Evolutionary conservation across 192 early-diverging fungal genomes (phyloP).

Genomic region (Rhizophagus prolifer): DNA sequence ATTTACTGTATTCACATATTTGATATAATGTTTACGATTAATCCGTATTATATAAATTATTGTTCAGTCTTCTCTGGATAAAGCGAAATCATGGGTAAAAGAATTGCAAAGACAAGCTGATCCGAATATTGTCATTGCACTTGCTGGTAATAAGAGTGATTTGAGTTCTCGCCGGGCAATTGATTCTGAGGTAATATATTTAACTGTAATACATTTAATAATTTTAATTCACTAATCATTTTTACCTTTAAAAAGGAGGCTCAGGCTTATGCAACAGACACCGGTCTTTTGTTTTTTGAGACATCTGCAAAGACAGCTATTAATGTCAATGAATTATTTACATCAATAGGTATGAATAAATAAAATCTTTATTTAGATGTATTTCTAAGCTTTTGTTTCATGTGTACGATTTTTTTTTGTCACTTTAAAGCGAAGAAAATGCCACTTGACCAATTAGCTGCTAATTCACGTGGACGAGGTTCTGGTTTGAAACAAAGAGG

Average conservation of each 20-base stretch:
- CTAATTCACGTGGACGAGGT: conserved; percentile 52
- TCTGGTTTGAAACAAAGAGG: conserved; percentile 43
- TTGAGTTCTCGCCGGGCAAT: conserved; percentile 65
- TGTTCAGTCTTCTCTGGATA: conserved; percentile 61
- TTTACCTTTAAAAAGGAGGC: conserved; percentile 46
- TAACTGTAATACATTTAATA: not conserved
- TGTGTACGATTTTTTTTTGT: no score
- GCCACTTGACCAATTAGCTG: conserved; percentile 61
- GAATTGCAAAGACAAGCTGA: conserved; percentile 73
- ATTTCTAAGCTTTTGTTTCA: not conserved
- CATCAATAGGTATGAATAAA: conserved; percentile 51
- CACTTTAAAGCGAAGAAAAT: conserved; percentile 59
- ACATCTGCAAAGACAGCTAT: conserved; percentile 66
- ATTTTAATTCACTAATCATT: not conserved
- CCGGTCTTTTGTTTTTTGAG: conserved; percentile 65
- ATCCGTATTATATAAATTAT: not conserved
- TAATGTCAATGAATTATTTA: conserved; percentile 64
- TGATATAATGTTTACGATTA: not conserved
- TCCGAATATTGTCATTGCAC: conserved; percentile 71
- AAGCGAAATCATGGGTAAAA: conserved; percentile 73
- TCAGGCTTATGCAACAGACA: conserved; percentile 63
- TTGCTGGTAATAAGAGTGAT: conserved; percentile 71
- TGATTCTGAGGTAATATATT: conserved; percentile 52
- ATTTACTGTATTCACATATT: no score
- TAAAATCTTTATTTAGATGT: not conserved